A percentile compares a stretch with the other conserved stretches of the same genome.
Conservation (phyloP, 2,329 filamentous ascomycete species). For the Remersonia thermophila region DNA sequence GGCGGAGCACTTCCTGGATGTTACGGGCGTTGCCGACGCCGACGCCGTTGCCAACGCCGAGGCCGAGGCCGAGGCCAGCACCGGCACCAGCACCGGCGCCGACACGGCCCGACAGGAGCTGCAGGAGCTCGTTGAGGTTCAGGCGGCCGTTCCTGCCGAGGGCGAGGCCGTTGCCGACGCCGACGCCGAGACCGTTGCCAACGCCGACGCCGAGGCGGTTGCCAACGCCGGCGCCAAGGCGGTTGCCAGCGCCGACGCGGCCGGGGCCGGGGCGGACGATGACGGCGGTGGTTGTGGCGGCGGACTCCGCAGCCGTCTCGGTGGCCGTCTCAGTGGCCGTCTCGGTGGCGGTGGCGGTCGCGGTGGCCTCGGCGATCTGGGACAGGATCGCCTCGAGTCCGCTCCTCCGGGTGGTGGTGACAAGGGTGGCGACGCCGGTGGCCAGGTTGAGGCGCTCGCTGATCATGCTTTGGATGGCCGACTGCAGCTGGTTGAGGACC, state of each 20-base stretch:
- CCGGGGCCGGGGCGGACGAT: background rate
- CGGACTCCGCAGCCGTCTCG: conserved; percentile 1
- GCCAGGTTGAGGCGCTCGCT: background rate
- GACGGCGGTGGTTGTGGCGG: background rate
- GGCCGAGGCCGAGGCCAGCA: background rate
- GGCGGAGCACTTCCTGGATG: background rate
- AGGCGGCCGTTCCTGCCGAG: background rate
- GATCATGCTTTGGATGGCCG: background rate
- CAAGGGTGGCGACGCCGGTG: background rate
- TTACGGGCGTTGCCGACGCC: background rate
- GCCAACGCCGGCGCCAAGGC: background rate
- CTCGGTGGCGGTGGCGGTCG: background rate
- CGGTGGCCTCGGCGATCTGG: conserved; percentile 1
- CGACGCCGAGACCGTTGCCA: background rate
- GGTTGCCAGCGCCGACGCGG: background rate
- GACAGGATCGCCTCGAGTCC: background rate
- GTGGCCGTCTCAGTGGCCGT: conserved; percentile 1
- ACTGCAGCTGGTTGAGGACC: conserved; percentile 2
- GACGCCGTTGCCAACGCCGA: background rate
- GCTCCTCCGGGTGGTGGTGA: background rate
- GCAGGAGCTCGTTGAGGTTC: background rate
- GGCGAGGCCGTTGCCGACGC: background rate
- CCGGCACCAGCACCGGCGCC: background rate
- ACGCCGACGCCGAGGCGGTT: background rate
- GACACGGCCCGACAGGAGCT: no score